Evolutionary conservation across 1,284 basidiomycete genomes (phyloP), one percentile per base, ranked within the genome.

Genomic region (Waitea zeae): DNA sequence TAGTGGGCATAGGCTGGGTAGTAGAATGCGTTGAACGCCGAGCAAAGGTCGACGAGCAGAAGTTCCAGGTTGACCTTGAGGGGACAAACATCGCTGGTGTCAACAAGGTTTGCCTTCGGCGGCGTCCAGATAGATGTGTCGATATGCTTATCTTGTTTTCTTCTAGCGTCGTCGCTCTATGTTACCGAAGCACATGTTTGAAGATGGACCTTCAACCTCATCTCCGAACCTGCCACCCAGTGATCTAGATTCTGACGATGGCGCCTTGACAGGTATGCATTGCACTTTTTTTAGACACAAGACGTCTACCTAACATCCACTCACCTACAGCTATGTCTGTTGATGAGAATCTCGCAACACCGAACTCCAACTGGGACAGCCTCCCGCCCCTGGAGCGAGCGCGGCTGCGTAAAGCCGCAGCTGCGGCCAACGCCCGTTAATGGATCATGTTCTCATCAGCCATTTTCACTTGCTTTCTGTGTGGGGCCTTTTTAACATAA

Each of bases 1-100:
- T 92, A 9, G 81, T 95, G 11, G 83, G 86, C 9, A 84, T 92
- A 42, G 76, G 70, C n/a, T 95, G 89, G 89, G 82, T 93, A 2
- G 83, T 88, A 1, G 71, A 80, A 45, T 88, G 82, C 43, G 80
- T 71, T 9, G 86, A 92, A 48, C 65, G 73, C 38, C 64, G 71
- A 15, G 53, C 56, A 28, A 64, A 57, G 30, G 66, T 82, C 2
- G 74, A 76, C 5, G 88, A 92, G 48, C 53, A 57, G 2, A 61
- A 58, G 20, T 87, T 74, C 50, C 47, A 67, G 15, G 67, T 93
- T 34, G 70, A 87, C 44, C 56, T 87, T 2, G 72, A 71, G 17
- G 58, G 65, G 30, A 63, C 74, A 37, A 76, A 76, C 39, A 61
- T 83, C 17, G 73, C 77, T 3, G 70, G 68, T 12, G 57, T 55